These are phyloP conservation scores for Vararia minispora DNA, from an alignment of 768 basidiomycete genomes.

Conservation along the genomic window DNA sequence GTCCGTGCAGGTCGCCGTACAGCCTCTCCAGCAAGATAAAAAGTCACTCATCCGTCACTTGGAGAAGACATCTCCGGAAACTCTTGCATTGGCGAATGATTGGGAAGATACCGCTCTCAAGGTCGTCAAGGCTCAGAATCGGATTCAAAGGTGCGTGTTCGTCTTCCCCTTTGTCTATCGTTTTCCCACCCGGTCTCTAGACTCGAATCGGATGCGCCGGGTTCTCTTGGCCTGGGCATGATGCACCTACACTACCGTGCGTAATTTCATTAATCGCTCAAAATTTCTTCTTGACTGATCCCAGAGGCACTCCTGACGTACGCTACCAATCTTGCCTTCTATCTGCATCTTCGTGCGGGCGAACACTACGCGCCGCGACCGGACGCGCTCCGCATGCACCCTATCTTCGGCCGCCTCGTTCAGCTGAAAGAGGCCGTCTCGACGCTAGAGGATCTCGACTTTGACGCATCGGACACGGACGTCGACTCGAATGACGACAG, in stretches of 20 bases:
- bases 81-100: conserved; percentile 71
- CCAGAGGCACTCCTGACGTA: conserved; percentile 87
- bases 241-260: conserved; percentile 82
- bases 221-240: conserved; percentile 56
- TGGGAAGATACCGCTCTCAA: conserved; percentile 62
- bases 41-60: conserved; percentile 50
- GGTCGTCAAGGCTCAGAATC: conserved; percentile 40
- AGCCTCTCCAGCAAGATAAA: conserved; percentile 42
- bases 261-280: conserved; percentile 21
- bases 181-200: conserved; percentile 23
- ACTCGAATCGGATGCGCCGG: conserved; percentile 32
- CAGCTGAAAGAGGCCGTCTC: conserved; percentile 73
- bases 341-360: conserved; percentile 73
- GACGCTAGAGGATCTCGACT: conserved; percentile 79
- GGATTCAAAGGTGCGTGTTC: conserved; percentile 39
- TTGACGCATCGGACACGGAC: conserved; percentile 34
- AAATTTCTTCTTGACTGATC: neutral
- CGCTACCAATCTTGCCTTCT: conserved; percentile 83
- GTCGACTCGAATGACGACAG: conserved; percentile 34
- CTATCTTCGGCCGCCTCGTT: conserved; percentile 67
- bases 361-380: conserved; percentile 52
- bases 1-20: conserved; percentile 23
- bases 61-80: conserved; percentile 67
- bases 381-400: conserved; percentile 53
- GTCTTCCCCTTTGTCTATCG: neutral